Percentiles rank a stretch among this genome's conserved stretches.
Evolutionary conservation across 768 basidiomycete species (phyloP).

Genomic region (Cystofilobasidium bisporidii): DNA sequence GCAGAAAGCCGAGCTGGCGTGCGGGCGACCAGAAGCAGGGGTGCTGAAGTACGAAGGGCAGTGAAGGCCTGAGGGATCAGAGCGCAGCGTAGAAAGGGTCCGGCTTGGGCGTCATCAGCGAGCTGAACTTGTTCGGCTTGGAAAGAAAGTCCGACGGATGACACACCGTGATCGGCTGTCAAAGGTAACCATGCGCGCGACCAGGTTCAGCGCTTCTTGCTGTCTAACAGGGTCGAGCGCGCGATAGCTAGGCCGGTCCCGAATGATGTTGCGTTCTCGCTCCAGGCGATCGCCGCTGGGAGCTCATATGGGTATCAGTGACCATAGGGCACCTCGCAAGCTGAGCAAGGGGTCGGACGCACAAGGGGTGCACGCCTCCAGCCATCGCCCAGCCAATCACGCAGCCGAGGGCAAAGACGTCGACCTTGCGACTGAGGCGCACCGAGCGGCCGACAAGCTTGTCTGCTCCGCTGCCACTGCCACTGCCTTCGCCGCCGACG

Average conservation of each 20-base stretch:
- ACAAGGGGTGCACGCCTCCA: constrained; percentile 78
- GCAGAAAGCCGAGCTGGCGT: constrained; percentile 80
- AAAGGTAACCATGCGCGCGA: constrained; percentile 64
- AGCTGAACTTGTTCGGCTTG: too few species aligned
- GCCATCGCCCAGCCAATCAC: constrained; percentile 88
- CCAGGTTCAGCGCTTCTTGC: constrained; percentile 81
- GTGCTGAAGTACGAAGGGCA: constrained; percentile 73
- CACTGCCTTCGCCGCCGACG: constrained; percentile 11
- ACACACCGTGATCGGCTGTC: constrained; percentile 65
- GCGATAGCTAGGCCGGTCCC: background rate
- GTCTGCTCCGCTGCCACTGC: constrained; percentile 46
- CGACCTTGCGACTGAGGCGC: constrained; percentile 82
- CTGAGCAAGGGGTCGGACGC: background rate
- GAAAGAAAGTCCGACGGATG: constrained; percentile 7
- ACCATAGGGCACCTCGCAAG: background rate
- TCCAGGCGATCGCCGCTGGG: constrained; percentile 70
- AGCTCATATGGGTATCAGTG: background rate
- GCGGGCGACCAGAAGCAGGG: constrained; percentile 95
- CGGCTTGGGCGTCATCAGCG: too few species aligned
- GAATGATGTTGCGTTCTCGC: constrained; percentile 74
- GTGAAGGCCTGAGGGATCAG: constrained; percentile 61
- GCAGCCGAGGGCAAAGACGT: constrained; percentile 93
- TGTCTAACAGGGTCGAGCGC: constrained; percentile 53
- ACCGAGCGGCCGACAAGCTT: constrained; percentile 45
- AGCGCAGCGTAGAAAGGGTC: too few species aligned